Conservation (phyloP, 108 stramenopile species). For the Cyclotella sp. region DNA sequence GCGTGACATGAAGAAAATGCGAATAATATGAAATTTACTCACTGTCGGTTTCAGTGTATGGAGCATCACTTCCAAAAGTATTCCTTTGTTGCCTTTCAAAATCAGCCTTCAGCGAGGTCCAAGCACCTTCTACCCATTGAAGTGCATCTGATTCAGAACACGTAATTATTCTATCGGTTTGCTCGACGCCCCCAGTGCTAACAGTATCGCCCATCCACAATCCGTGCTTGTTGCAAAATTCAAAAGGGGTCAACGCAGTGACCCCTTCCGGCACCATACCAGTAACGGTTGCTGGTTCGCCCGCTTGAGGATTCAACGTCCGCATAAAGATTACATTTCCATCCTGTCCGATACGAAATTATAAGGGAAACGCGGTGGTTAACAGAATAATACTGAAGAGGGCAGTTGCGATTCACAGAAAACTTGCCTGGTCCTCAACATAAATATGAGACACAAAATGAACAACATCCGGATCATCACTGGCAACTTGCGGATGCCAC, state of each 20-base stretch:
- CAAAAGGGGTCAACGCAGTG: conserved; percentile 25
- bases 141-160: neutral
- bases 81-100: conserved; percentile 15
- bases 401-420: neutral
- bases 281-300: conserved; percentile 1
- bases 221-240: conserved; percentile 32
- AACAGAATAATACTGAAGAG: no score
- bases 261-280: conserved; percentile 26
- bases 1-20: neutral
- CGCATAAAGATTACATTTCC: conserved; percentile 17
- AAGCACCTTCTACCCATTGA: neutral
- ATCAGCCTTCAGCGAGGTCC: conserved; percentile 35
- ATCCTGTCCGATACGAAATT: conserved; percentile 7
- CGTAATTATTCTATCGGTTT: neutral
- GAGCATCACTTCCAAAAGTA: conserved; percentile 13
- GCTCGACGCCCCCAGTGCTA: neutral
- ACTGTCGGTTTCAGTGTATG: conserved; percentile 21
- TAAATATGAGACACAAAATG: conserved; percentile 33
- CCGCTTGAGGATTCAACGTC: conserved; percentile 13
- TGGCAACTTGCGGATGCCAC: conserved; percentile 26
- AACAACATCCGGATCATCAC: conserved; percentile 25
- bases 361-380: no score
- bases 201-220: conserved; percentile 30
- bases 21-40: conserved; percentile 4
- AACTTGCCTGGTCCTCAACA: conserved; percentile 33